Evolutionary conservation across 2,329 filamentous ascomycete species (phyloP).

Genomic region (Thyridium curvatum): DNA sequence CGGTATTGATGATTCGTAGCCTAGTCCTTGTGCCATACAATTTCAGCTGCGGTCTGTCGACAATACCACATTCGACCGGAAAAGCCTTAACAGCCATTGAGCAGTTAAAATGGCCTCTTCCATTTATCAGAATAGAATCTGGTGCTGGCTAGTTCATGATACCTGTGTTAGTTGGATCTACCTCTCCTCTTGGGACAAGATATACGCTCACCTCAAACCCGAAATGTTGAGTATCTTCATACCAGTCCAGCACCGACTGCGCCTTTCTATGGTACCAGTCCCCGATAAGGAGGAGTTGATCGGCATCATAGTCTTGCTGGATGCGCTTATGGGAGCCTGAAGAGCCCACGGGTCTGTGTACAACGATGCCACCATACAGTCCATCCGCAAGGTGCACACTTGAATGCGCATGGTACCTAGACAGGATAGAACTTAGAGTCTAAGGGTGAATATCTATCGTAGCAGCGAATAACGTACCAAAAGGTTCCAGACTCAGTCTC

Average conservation of each 20-base stretch:
- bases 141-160: conserved; percentile 32
- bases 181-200: too few relatives aligned
- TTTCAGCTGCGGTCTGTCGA: conserved; percentile 5
- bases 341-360: not conserved
- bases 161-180: too few relatives aligned
- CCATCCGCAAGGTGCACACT: conserved; percentile 5
- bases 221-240: not conserved
- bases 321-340: too few relatives aligned
- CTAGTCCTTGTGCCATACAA: conserved; percentile 9
- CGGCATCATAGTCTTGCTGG: not conserved
- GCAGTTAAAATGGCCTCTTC: conserved; percentile 34
- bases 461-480: too few relatives aligned
- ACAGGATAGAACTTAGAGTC: too few relatives aligned
- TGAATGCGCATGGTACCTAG: conserved; percentile 5
- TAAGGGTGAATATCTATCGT: too few relatives aligned
- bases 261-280: not conserved
- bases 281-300: not conserved
- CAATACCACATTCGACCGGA: conserved; percentile 32
- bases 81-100: conserved; percentile 36
- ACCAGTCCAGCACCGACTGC: not conserved
- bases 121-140: conserved; percentile 40
- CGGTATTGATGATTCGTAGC: conserved; percentile 11
- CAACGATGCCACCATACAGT: conserved; percentile 4
- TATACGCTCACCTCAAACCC: too few relatives aligned
- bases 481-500: too few relatives aligned